Percentiles rank a stretch among this genome's conserved stretches.
Conservation (phyloP, 257 asterid genomes). For the Solanum corneliomulleri region DNA sequence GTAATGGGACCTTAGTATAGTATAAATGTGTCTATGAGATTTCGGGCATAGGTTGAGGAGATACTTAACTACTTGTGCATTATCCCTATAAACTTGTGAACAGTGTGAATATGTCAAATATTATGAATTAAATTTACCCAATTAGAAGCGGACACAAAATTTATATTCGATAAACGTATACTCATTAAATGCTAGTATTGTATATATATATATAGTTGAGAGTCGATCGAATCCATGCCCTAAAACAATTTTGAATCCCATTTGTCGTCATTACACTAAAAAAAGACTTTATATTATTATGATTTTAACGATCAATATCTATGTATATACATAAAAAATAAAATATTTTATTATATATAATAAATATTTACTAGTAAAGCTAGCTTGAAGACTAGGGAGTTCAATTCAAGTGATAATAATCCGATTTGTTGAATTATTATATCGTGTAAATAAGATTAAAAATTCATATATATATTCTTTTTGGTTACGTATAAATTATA, state of each 20-base stretch:
- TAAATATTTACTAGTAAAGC: not conserved
- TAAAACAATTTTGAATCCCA: not conserved
- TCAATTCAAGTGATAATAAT: not conserved
- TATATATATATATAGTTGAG: not conserved
- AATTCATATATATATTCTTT: not conserved
- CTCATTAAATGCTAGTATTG: not conserved
- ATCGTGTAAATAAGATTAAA: not conserved
- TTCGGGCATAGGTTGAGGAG: too few relatives aligned
- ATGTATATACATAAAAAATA: not conserved
- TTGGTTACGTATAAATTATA: not conserved
- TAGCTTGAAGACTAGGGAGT: not conserved
- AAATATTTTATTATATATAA: not conserved
- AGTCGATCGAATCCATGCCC: not conserved
- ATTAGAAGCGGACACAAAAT: not conserved
- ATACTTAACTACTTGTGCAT: too few relatives aligned
- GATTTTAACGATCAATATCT: not conserved
- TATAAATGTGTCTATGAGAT: too few relatives aligned
- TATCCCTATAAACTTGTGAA: not conserved
- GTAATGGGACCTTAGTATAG: too few relatives aligned
- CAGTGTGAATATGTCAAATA: not conserved
- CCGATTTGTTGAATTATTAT: not conserved
- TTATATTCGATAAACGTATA: too few relatives aligned
- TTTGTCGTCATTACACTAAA: not conserved
- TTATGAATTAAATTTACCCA: conserved; percentile 3
- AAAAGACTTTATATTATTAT: not conserved